These are phyloP conservation scores for Eucalyptus coolabah DNA, from an alignment of 345 rosid genomes.

Conservation along the genomic window DNA sequence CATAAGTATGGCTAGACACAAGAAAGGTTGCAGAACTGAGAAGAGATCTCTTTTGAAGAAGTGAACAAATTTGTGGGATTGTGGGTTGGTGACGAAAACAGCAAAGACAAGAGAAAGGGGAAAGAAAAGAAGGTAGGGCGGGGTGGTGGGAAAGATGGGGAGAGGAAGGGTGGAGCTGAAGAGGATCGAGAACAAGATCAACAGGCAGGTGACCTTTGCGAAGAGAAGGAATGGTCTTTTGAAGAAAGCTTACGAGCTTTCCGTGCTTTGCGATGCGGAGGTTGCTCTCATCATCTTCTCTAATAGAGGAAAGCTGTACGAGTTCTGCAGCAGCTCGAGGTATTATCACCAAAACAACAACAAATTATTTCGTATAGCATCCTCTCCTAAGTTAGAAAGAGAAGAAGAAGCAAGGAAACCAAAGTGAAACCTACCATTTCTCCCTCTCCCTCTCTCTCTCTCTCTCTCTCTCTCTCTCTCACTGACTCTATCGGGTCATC, in stretches of 20 bases:
- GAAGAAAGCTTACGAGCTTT: conserved; percentile 99
- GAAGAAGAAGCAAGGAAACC: neutral
- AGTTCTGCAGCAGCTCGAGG: conserved; percentile 99
- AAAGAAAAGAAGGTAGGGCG: neutral
- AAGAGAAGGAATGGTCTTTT: conserved; percentile 95
- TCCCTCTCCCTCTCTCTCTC: neutral
- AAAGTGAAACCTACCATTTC: neutral
- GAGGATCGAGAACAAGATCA: conserved; percentile 99
- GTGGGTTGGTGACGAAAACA: neutral
- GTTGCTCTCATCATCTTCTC: conserved; percentile 99
- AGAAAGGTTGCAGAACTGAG: neutral
- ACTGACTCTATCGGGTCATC: neutral
- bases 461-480: neutral
- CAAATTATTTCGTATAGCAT: neutral
- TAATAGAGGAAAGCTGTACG: conserved; percentile 97
- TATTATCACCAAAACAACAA: conserved; percentile 1
- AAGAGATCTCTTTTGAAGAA: neutral
- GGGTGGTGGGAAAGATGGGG: conserved; percentile 37
- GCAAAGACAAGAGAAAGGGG: neutral
- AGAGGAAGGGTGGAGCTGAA: conserved; percentile 98
- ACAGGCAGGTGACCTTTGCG: conserved; percentile 98
- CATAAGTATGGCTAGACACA: neutral
- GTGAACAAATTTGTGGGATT: neutral
- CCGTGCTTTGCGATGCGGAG: conserved; percentile 97
- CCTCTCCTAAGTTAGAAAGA: neutral